Conservation (phyloP, 176 grass and related monocot species). For the Stipa capillata region DNA sequence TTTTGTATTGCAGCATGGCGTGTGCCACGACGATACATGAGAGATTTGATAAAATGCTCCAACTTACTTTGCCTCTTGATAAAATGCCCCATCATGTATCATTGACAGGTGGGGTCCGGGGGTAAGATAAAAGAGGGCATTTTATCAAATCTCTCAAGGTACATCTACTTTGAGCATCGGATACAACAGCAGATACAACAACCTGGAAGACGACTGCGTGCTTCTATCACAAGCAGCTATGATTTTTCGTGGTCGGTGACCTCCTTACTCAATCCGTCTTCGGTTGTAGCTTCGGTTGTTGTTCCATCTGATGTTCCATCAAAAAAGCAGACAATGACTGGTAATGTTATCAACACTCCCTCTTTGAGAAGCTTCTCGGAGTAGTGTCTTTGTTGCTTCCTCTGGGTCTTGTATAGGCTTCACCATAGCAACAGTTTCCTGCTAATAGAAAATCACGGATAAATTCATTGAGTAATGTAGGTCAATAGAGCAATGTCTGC, state of each 20-base stretch:
- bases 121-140: no score
- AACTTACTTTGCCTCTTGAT: no score
- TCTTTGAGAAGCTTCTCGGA: constrained; percentile 68
- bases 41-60: no score
- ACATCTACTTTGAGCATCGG: constrained; percentile 23
- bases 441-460: background rate
- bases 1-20: background rate
- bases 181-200: constrained; percentile 31
- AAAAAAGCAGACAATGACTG: constrained; percentile 72
- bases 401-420: constrained; percentile 59
- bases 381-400: constrained; percentile 64
- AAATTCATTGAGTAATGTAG: background rate
- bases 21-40: no score
- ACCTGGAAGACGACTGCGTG: background rate
- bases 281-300: no score
- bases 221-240: background rate
- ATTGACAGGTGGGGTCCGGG: no score
- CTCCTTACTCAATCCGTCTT: constrained; percentile 3
- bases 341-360: constrained; percentile 89
- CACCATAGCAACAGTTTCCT: constrained; percentile 86
- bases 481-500: no score
- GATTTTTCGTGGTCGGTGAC: constrained; percentile 2
- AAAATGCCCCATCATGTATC: no score
- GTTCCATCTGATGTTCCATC: no score
- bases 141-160: no score